These are phyloP conservation scores for Coriolopsis trogii DNA, from an alignment of 1,284 basidiomycete genomes.

Conservation along the genomic window DNA sequence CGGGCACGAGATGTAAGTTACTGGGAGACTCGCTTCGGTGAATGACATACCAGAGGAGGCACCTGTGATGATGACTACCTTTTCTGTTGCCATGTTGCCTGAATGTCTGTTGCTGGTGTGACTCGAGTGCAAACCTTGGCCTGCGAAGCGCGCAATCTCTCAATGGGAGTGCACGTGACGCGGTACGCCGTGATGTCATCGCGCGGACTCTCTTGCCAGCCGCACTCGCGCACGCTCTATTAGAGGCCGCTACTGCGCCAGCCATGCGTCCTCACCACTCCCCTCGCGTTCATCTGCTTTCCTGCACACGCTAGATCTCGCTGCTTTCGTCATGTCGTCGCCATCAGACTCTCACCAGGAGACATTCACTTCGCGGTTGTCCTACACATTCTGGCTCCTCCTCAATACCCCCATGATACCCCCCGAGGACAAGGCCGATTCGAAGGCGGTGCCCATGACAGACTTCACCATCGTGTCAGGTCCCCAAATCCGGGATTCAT, in stretches of 20 bases:
- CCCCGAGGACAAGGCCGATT: conserved; percentile 14
- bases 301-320: background rate
- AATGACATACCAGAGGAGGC: background rate
- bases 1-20: background rate
- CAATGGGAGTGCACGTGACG: no score
- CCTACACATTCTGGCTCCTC: conserved; percentile 25
- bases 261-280: no score
- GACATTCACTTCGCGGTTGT: conserved; percentile 9
- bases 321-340: conserved; percentile 4
- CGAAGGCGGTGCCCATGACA: conserved; percentile 18
- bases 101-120: background rate
- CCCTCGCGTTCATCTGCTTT: no score
- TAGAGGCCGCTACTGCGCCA: no score
- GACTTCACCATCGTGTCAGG: background rate
- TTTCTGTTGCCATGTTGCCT: background rate
- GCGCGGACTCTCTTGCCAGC: no score
- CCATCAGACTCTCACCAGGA: background rate
- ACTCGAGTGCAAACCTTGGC: no score
- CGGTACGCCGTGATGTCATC: no score
- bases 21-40: background rate
- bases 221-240: no score
- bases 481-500: background rate
- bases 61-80: background rate
- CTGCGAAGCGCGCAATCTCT: no score
- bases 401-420: conserved; percentile 31